Conservation (phyloP, 192 early-diverging fungal genomes). For the Mortierella hygrophila region DNA sequence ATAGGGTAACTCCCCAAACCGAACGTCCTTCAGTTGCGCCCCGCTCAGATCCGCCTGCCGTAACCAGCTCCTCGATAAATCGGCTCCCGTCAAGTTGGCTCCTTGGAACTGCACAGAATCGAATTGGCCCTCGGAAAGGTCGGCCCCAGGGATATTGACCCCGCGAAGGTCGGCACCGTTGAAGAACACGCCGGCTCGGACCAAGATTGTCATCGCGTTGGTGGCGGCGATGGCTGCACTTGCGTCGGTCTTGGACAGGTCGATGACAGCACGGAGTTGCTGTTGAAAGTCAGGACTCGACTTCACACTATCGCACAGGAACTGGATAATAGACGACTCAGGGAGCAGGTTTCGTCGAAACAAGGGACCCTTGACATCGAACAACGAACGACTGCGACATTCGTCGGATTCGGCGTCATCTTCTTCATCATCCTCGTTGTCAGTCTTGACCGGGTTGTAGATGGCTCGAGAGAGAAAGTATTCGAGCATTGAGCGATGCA, state of each 20-base stretch:
- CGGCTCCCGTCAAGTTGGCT: background rate
- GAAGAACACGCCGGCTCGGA: background rate
- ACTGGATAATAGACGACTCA: background rate
- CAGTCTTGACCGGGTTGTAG: background rate
- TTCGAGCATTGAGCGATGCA: conserved; percentile 12
- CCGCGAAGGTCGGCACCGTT: background rate
- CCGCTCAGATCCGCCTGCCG: background rate
- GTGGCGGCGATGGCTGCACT: background rate
- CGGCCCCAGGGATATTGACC: background rate
- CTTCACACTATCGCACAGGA: background rate
- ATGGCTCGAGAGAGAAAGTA: conserved; percentile 7
- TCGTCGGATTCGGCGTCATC: background rate
- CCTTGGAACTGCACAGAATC: background rate
- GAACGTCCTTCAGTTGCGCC: background rate
- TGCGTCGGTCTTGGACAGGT: background rate
- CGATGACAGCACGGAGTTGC: background rate
- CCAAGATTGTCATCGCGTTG: background rate
- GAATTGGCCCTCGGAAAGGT: background rate
- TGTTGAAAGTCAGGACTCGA: background rate
- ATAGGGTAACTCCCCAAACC: no score
- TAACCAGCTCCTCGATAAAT: background rate
- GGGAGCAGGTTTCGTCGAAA: background rate
- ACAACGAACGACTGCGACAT: background rate
- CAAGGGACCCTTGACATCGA: background rate
- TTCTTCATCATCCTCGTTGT: background rate